phyloP scores from a whole-genome alignment of 306 rosid genomes.

The Quercus rubra region DNA sequence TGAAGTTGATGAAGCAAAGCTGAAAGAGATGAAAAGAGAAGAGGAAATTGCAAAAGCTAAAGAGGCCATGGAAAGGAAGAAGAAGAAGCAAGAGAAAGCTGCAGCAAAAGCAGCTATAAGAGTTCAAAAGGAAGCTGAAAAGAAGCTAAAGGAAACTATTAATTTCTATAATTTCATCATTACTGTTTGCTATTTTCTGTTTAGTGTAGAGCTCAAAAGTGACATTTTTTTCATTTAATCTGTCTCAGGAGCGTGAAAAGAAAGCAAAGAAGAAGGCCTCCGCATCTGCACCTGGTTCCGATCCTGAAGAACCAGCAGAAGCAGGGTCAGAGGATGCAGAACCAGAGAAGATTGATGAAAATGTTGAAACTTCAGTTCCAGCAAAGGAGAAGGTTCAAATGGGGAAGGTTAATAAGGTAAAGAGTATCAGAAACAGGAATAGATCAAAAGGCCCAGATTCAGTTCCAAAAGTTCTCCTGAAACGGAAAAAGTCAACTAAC shows the following conservation, averaged over 20 bases:
- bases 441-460: constrained; percentile 53
- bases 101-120: constrained; percentile 73
- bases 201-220: neutral
- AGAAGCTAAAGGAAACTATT: constrained; percentile 71
- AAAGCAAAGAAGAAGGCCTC: constrained; percentile 76
- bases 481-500: constrained; percentile 64
- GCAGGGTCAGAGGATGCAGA: constrained; percentile 41
- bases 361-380: constrained; percentile 34
- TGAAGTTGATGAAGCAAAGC: constrained; percentile 53
- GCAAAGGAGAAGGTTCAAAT: constrained; percentile 38
- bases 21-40: constrained; percentile 80
- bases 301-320: constrained; percentile 50
- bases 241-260: constrained; percentile 80
- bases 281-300: constrained; percentile 24
- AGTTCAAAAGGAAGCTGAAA: constrained; percentile 89
- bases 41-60: constrained; percentile 88
- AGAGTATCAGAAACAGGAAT: constrained; percentile 38
- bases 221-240: neutral
- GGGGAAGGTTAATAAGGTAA: constrained; percentile 57
- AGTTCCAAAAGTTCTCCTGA: constrained; percentile 53
- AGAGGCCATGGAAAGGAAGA: constrained; percentile 87
- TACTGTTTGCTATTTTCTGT: neutral
- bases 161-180: neutral
- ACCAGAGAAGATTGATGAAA: constrained; percentile 44
- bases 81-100: constrained; percentile 74